Base-by-base conservation (phyloP, 2,329 filamentous ascomycete species). In the Massarina eburnea region DNA sequence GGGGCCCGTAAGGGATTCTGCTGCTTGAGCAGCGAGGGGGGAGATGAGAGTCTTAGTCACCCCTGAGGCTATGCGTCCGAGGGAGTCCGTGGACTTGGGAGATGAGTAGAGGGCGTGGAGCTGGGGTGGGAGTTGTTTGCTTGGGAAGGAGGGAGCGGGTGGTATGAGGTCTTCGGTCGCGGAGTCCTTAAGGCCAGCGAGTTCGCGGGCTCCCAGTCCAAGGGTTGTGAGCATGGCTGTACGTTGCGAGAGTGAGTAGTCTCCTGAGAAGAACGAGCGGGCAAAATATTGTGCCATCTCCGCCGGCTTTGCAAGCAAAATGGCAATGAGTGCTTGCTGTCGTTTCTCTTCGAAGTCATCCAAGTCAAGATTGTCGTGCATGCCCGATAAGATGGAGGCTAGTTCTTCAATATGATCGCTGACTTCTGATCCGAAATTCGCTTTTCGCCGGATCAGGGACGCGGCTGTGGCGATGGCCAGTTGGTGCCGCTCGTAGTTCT, bases 181-280 rank as follows among this genome's bases (percentile, higher is more conserved):
- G 39, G 77, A 71, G 7, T 75, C 72, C 37, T 87, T 83, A 54
- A 88, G 83, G 0, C 94, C 91, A 1, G 90, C 89, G 8, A 99
- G 71, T 69, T 97, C 91, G 47, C 92, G 82, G 2, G 89, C 89
- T 22, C 87, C 83, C 0, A 99, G 74, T 0, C 91, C 92, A 3
- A 99, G 74, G 0, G 89, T 85, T 17, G 89, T 86, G 41, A 99
- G 83, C 29, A 97, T 79, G 0, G 88, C 83, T 7, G 87, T 88
- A 30, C 94, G 81, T 66, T 97, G 92, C 0, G 85, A 82, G 29
- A 97, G 75, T 0, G 91, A 96, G 68, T 94, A 91, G 64, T 99
- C 94, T 14, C 91, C 91, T 33, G 90, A 86, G 65, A 96, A 97
- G 65, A 94, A 95, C 0, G 88, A 86, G 45, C 85, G 83, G 3